Conservation (phyloP, 768 basidiomycete genomes). For the Tephrocybe sp. region DNA sequence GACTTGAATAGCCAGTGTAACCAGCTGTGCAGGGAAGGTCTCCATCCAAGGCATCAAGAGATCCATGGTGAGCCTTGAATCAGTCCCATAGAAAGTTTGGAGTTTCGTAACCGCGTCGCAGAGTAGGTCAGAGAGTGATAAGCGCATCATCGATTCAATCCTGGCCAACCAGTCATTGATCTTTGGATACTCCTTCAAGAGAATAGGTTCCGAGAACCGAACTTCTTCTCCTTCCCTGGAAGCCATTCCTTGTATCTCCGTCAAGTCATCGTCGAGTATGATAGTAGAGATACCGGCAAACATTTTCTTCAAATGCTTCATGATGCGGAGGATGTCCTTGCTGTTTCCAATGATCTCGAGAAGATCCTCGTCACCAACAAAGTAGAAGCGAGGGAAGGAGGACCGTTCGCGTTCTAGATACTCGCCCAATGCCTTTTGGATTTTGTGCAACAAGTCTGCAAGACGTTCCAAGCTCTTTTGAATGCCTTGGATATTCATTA, state of each 20-base stretch:
- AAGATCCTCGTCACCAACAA: constrained; percentile 98
- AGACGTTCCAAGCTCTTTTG: constrained; percentile 98
- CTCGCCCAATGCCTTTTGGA: constrained; percentile 98
- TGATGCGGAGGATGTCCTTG: constrained; percentile 96
- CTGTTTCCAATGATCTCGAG: constrained; percentile 99
- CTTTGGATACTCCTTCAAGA: constrained; percentile 91
- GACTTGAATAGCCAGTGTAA: constrained; percentile 93
- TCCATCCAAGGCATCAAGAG: constrained; percentile 90
- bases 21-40: constrained; percentile 92
- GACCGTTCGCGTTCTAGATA: constrained; percentile 97
- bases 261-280: constrained; percentile 81
- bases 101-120: constrained; percentile 80
- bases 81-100: constrained; percentile 74
- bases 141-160: constrained; percentile 90
- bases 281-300: constrained; percentile 96
- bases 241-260: constrained; percentile 90
- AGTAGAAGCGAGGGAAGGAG: constrained; percentile 99
- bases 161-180: constrained; percentile 98
- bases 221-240: constrained; percentile 97
- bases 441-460: constrained; percentile 94
- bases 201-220: constrained; percentile 75
- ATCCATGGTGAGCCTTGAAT: constrained; percentile 56
- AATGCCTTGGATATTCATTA: constrained; percentile 93
- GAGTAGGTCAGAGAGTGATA: constrained; percentile 83
- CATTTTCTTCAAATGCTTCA: constrained; percentile 99